Percentiles rank a stretch among this genome's conserved stretches.
phyloP scores from a whole-genome alignment of 495 filamentous ascomycete species.

The Penicillium waksmanii region DNA sequence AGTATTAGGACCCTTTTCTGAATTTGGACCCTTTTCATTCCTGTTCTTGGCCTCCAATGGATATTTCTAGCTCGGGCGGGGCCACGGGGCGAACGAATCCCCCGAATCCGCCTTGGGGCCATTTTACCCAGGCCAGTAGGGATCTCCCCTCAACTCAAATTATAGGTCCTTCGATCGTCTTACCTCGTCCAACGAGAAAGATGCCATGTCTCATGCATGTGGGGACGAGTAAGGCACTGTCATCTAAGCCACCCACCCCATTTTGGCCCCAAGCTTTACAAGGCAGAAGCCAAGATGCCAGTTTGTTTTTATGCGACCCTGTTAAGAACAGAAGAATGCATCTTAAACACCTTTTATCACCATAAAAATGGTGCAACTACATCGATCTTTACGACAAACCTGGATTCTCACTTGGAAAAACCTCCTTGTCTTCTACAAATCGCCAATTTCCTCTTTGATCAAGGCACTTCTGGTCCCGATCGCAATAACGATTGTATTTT shows the following conservation, averaged over 20 bases:
- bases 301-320: no score
- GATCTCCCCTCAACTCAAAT: neutral
- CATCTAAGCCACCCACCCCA: neutral
- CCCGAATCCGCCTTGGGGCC: no score
- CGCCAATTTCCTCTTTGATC: slow-evolving; percentile 1
- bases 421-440: slow-evolving; percentile 10
- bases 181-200: neutral
- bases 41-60: no score
- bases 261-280: neutral
- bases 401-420: slow-evolving; percentile 8
- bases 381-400: slow-evolving; percentile 22
- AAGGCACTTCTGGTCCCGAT: neutral
- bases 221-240: neutral
- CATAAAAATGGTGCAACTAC: slow-evolving; percentile 13
- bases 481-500: slow-evolving; percentile 1
- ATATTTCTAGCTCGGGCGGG: no score
- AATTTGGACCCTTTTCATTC: no score
- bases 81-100: neutral
- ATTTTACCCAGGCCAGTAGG: neutral
- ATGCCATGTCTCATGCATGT: neutral
- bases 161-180: neutral
- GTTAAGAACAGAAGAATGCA: neutral
- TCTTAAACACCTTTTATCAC: neutral
- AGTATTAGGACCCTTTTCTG: no score
- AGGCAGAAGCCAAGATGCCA: neutral